Conservation (phyloP, 805 yeast species). For the Wickerhamomyces sydowiorum region DNA sequence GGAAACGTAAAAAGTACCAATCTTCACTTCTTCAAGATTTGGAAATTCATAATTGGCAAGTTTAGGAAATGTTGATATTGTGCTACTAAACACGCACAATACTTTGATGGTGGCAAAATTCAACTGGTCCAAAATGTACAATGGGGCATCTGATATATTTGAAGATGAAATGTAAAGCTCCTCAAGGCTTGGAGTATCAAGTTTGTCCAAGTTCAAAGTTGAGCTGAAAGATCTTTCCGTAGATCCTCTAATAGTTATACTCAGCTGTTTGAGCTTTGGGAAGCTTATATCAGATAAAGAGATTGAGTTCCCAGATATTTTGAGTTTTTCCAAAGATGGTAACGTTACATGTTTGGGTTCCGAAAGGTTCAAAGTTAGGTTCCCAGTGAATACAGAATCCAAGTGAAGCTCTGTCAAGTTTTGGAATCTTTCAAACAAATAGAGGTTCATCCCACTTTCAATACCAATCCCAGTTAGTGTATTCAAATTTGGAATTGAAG, state of each 20-base stretch:
- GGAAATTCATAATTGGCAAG: background rate
- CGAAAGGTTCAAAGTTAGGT: slow-evolving; percentile 3
- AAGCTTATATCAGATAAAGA: slow-evolving; percentile 3
- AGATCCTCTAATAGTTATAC: slow-evolving; percentile 15
- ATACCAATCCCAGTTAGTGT: slow-evolving; percentile 15
- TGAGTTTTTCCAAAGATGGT: slow-evolving; percentile 5
- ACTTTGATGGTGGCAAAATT: background rate
- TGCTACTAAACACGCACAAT: background rate
- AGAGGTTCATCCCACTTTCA: slow-evolving; percentile 14
- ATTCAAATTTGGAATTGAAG: slow-evolving; percentile 14
- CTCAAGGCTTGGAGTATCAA: slow-evolving; percentile 1
- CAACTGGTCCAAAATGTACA: background rate
- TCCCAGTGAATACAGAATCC: slow-evolving; percentile 17
- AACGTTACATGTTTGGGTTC: slow-evolving; percentile 1
- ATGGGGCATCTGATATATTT: background rate
- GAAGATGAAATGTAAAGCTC: background rate
- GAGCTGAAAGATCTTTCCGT: slow-evolving; percentile 10
- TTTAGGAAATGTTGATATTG: background rate
- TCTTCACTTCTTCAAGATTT: background rate
- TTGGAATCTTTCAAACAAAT: slow-evolving; percentile 14
- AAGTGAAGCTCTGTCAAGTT: slow-evolving; percentile 10
- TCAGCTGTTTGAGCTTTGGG: background rate
- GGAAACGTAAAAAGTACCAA: background rate
- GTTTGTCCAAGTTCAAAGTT: slow-evolving; percentile 8
- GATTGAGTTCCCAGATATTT: slow-evolving; percentile 18